Evolutionary conservation across 352 stramenopile species (phyloP), one percentile per base, ranked within the genome.

Genomic region (Globisporangium heterothallicum): DNA sequence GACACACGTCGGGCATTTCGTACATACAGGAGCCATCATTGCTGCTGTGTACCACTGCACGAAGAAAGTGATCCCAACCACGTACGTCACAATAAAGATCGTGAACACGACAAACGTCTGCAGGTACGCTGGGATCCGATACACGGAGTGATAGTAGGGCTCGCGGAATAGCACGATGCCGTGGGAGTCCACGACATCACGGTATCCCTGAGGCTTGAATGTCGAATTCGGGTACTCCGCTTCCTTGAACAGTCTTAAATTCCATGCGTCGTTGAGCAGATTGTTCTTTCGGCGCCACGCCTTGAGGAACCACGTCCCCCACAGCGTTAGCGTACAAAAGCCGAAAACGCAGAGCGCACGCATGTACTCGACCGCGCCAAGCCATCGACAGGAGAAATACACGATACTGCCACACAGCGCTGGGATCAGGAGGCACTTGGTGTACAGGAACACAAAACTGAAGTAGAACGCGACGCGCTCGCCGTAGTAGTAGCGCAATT

Each of bases 381-480:
- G 53, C 79, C 79, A 93, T 0, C 83, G 71, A 18, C 79, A 77
- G 2, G 76, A 77, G 13, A 88, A 64, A 51, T 93, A 93, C 19
- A 93, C 54, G 10, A 65, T 61, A 6, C 70, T 78, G 7, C 83
- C 83, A 6, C 69, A 30, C 0, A 91, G 26, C 7, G 78, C 79
- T 16, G 83, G 80, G 25, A 88, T 53, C 14, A 87, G 19, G 19
- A 93, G 56, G 34, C 80, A 92, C 25, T 90, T 88, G 1, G 83
- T 93, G 67, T 93, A 93, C 3, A 93, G 22, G 41, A 93, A 89
- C 35, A 91, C 59, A 59, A 91, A 93, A 40, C 78, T 85, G 54
- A 90, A 93, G 65, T 91, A 89, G 53, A 93, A 93, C 5, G 83
- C 83, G 9, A 93, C 83, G 2, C 78, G 78, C 41, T 93, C 83